Evolutionary conservation across 345 rosid genomes (phyloP).

Genomic region (Rubroshorea leprosula): DNA sequence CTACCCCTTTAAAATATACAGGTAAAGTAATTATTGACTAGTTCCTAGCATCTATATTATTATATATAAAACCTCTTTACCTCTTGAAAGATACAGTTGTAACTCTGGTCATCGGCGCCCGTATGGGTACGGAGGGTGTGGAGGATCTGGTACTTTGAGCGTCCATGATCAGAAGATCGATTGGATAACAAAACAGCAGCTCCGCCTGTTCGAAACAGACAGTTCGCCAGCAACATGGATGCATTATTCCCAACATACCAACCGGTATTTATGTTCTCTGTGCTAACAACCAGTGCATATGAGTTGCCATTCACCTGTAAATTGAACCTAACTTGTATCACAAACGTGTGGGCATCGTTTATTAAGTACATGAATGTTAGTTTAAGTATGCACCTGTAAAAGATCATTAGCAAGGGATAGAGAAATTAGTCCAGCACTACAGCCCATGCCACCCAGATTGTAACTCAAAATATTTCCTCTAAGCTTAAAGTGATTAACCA

Average conservation of each 20-base stretch:
- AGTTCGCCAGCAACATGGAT: constrained; percentile 55
- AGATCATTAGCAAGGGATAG: constrained; percentile 56
- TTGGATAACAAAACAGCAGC: constrained; percentile 60
- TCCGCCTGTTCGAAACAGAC: constrained; percentile 50
- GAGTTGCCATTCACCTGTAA: constrained; percentile 43
- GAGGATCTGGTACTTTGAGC: constrained; percentile 61
- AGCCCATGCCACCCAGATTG: constrained; percentile 62
- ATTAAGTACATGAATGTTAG: background rate
- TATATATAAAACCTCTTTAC: too few species aligned
- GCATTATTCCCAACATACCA: constrained; percentile 50
- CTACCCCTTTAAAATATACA: too few species aligned
- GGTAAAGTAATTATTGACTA: too few species aligned
- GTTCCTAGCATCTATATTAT: too few species aligned
- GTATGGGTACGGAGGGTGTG: constrained; percentile 69
- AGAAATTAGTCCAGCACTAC: constrained; percentile 52
- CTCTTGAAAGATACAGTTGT: constrained; percentile 61
- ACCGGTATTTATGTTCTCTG: constrained; percentile 41
- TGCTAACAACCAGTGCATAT: constrained; percentile 61
- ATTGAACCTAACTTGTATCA: background rate
- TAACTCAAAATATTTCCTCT: constrained; percentile 39
- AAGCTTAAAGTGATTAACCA: constrained; percentile 45
- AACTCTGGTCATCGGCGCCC: constrained; percentile 57
- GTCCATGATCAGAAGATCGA: constrained; percentile 30
- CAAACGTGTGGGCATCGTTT: too few species aligned
- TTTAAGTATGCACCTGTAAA: constrained; percentile 33